Evolutionary conservation across 2,329 filamentous ascomycete genomes (phyloP), one percentile per base, ranked within the genome.

Genomic region (Exophiala dermatitidis): DNA sequence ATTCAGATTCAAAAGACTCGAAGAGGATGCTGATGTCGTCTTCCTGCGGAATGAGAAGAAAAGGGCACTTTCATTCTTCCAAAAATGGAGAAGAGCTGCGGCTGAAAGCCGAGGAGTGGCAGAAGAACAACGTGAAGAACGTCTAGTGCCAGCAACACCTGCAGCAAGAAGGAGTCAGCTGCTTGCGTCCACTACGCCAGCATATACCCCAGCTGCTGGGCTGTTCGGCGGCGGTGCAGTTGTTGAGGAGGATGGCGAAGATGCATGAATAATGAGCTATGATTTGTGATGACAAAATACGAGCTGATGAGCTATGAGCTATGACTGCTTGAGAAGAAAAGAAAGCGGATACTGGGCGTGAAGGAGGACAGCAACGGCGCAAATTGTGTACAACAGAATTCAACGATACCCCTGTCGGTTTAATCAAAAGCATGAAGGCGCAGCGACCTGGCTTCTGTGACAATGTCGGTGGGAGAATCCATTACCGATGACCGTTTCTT

Each of bases 131-230:
- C 32, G 40, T 12, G 54, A 57, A 32, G 47, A 51, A 3, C 44
- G 48, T 2, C 31, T 59, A 40, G 26, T 53, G 10, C 57, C 57
- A 6, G 46, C 52, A 10, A 59, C 57, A n/a, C 57, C 57, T 4
- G 57, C 57, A 9, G 57, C 57, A 9, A 49, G 57, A 48, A 51
- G 57, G 45, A 54, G 38, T 30, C 57, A 57, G 33, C 43, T 59
- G 43, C 46, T 59, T 2, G 51, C 54, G 2, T 59, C 57, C 4
- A 59, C 57, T 5, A 59, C 57, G 10, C 57, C 57, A 12, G 57
- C 54, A 7, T 59, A 59, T 31, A 59, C 57, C 3, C 57, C 57
- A 31, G 57, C 48, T 12, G 31, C 42, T 19, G 57, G 38, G 8
- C 10, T 59, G 2, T 59, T 59, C 48, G 45, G 48, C n/a, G 32